These are phyloP conservation scores for Kluyveromyces nonfermentans DNA, from an alignment of 805 yeast species.

Conservation along the genomic window DNA sequence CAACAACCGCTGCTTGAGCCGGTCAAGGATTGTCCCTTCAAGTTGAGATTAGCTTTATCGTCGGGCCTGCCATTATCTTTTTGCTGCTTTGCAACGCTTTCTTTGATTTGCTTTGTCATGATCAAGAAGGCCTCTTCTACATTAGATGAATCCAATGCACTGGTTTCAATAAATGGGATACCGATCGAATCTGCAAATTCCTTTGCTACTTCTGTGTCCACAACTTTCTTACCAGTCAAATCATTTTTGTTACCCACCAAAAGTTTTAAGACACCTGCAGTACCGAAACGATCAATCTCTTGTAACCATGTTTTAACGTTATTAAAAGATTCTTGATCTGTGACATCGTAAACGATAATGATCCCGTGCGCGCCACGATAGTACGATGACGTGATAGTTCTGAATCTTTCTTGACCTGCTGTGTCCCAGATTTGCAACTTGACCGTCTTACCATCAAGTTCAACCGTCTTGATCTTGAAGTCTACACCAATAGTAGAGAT, in stretches of 20 bases:
- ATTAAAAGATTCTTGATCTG: slow-evolving; percentile 93
- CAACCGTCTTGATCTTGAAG: slow-evolving; percentile 81
- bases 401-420: slow-evolving; percentile 97
- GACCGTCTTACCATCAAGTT: slow-evolving; percentile 92
- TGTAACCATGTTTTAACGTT: slow-evolving; percentile 98
- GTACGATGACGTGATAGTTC: slow-evolving; percentile 94
- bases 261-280: slow-evolving; percentile 92
- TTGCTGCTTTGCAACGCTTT: slow-evolving; percentile 73
- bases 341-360: slow-evolving; percentile 94
- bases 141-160: slow-evolving; percentile 89
- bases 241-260: slow-evolving; percentile 96
- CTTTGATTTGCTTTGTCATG: slow-evolving; percentile 97
- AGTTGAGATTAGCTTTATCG: slow-evolving; percentile 58
- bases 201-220: slow-evolving; percentile 91
- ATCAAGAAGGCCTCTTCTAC: slow-evolving; percentile 98
- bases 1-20: slow-evolving; percentile 40
- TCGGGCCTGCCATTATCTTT: slow-evolving; percentile 28
- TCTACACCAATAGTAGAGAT: slow-evolving; percentile 98
- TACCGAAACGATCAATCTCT: slow-evolving; percentile 96
- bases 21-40: slow-evolving; percentile 57
- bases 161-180: slow-evolving; percentile 92
- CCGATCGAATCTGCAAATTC: slow-evolving; percentile 91
- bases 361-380: slow-evolving; percentile 99
- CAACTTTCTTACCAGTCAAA: slow-evolving; percentile 85
- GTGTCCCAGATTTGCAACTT: slow-evolving; percentile 99